Evolutionary conservation across 2,329 filamentous ascomycete genomes (phyloP).

Genomic region (Penicillium sp.): DNA sequence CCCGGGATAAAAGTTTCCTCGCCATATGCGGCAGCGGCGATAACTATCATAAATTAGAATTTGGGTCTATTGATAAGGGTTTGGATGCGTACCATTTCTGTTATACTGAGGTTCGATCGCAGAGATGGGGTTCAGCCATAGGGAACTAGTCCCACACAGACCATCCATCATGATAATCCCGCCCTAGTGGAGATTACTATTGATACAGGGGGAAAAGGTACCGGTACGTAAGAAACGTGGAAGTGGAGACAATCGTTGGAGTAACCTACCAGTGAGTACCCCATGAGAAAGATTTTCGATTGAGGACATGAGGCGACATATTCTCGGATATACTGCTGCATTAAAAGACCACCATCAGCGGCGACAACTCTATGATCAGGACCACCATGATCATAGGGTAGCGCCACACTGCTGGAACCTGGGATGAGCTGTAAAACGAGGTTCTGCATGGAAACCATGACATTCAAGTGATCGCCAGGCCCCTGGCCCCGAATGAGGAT

Average conservation of each 20-base stretch:
- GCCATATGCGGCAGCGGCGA: slow-evolving; percentile 22
- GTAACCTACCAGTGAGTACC: slow-evolving; percentile 23
- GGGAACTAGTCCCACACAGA: slow-evolving; percentile 24
- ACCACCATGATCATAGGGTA: slow-evolving; percentile 22
- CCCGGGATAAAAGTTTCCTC: slow-evolving; percentile 21
- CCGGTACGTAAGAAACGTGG: background rate
- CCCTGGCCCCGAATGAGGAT: slow-evolving; percentile 25
- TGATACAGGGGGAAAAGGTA: background rate
- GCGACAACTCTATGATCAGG: slow-evolving; percentile 16
- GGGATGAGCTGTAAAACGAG: slow-evolving; percentile 23
- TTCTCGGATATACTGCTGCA: slow-evolving; percentile 23
- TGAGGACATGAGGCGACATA: slow-evolving; percentile 21
- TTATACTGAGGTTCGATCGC: slow-evolving; percentile 15
- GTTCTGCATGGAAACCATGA: slow-evolving; percentile 22
- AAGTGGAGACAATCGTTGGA: background rate
- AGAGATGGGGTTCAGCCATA: slow-evolving; percentile 14
- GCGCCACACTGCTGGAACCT: slow-evolving; percentile 19
- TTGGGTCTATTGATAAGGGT: background rate
- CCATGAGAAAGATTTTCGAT: slow-evolving; percentile 21
- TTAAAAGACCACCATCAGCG: slow-evolving; percentile 15
- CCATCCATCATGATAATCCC: slow-evolving; percentile 25
- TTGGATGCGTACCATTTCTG: slow-evolving; percentile 9
- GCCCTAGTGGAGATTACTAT: slow-evolving; percentile 9
- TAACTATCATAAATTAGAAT: slow-evolving; percentile 6
- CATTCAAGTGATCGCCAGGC: slow-evolving; percentile 24